Evolutionary conservation across 2,329 filamentous ascomycete genomes (phyloP), one percentile per base, ranked within the genome.

Genomic region (Aspergillus pseudoterreus): DNA sequence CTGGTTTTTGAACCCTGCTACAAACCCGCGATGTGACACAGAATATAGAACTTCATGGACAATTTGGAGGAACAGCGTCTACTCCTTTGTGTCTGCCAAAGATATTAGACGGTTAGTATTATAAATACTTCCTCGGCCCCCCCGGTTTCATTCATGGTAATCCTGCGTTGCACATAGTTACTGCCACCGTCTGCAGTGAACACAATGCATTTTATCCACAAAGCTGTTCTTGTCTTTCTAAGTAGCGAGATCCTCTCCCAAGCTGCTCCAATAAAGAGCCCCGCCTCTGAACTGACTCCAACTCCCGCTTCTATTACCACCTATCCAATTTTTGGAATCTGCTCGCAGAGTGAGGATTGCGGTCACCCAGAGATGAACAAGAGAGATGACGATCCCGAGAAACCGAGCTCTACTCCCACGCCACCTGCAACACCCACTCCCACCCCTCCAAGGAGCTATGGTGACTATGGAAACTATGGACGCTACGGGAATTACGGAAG

Each of bases 401-500:
- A 30, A 24, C 9, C 15, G 14, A 24, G 19, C 12, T 19, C 33
- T 14, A 44, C 47, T 30, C 27, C 27, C 27, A 30, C 27, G 10
- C 27, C 27, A 12, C n/a, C 50, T 33, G 47, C 52, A 14, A 42
- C 43, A 2, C 43, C 51, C 8, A 53, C 36, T 1, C 38, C 43
- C 3, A 30, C 43, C 30, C 47, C 22, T 22, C 22, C 51, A 11
- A 27, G 38, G 35, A 27, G 41, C 41, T 60, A 57, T 21, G 55
- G 52, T 11, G 44, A 55, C 50, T 57, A 63, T 32, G 49, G 52
- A 19, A 45, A 55, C 50, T 58, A 63, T 32, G 49, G 52, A 15
- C 36, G 58, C 32, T 57, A 61, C 33, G 47, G 47, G 3, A 36
- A 52, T 6, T 59, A 59, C 38, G 53, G 52, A 22, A 47, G 50